A percentile compares a stretch with the other conserved stretches of the same genome.
Conservation (phyloP, 2,329 filamentous ascomycete genomes). For the Aspergillus sojae region DNA sequence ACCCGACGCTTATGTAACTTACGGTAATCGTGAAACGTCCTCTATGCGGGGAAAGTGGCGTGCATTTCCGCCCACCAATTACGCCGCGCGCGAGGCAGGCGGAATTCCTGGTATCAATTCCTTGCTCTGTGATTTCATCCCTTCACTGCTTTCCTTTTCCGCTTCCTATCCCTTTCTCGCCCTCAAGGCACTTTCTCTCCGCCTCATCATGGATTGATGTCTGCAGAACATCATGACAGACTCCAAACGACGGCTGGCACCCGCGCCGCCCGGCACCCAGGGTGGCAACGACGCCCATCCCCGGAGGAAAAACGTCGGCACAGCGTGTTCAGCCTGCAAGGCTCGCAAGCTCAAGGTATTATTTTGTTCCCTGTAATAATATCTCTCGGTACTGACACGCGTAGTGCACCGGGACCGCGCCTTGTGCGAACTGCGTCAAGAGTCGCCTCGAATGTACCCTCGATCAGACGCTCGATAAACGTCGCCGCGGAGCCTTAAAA, state of each 20-base stretch:
- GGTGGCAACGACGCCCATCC: conserved; percentile 17
- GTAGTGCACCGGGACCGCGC: conserved; percentile 26
- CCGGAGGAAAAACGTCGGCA: conserved; percentile 28
- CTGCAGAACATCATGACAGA: conserved; percentile 16
- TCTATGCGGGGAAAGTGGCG: conserved; percentile 10
- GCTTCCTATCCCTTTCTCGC: not conserved
- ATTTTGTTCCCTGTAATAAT: not conserved
- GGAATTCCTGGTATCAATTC: not conserved
- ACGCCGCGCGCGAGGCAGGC: not conserved
- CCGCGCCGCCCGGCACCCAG: conserved; percentile 16
- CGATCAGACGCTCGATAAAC: conserved; percentile 25
- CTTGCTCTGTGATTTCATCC: not conserved
- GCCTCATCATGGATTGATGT: conserved; percentile 15
- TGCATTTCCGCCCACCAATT: conserved; percentile 9
- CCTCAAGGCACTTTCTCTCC: not conserved
- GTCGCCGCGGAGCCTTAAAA: conserved; percentile 28
- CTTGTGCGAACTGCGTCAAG: conserved; percentile 28
- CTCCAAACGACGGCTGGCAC: conserved; percentile 20
- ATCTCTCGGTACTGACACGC: not conserved
- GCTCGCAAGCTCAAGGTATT: conserved; percentile 30
- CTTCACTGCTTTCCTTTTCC: not conserved
- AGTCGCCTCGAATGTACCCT: conserved; percentile 26
- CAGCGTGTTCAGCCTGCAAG: conserved; percentile 29
- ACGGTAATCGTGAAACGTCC: not conserved
- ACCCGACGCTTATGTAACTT: not conserved